These are phyloP conservation scores for Gryganskiella cystojenkinii DNA, from an alignment of 192 early-diverging fungal species.

Conservation along the genomic window DNA sequence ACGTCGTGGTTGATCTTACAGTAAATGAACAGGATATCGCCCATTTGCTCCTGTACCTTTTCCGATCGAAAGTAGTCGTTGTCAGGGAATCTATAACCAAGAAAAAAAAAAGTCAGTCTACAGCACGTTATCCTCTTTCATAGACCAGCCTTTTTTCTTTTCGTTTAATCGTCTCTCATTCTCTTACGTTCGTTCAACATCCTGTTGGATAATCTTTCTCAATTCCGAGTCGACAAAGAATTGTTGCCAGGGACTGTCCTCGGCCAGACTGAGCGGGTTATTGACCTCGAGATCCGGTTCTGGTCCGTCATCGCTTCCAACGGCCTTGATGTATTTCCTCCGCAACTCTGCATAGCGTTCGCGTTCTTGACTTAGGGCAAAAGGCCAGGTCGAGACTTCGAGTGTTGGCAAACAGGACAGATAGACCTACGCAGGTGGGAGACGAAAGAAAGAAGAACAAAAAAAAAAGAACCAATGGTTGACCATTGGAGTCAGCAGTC, in stretches of 20 bases:
- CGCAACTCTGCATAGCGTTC: slow-evolving; percentile 74
- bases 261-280: slow-evolving; percentile 89
- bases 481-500: not conserved
- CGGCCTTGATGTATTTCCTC: slow-evolving; percentile 68
- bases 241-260: slow-evolving; percentile 95
- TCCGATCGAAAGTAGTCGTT: slow-evolving; percentile 78
- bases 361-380: slow-evolving; percentile 70
- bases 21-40: slow-evolving; percentile 91
- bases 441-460: not conserved
- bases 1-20: slow-evolving; percentile 88
- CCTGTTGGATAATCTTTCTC: slow-evolving; percentile 84
- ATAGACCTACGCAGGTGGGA: slow-evolving; percentile 54
- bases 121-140: not conserved
- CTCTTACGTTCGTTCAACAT: slow-evolving; percentile 90
- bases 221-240: slow-evolving; percentile 92
- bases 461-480: too few relatives aligned
- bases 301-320: slow-evolving; percentile 55
- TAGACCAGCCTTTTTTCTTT: not conserved
- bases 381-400: slow-evolving; percentile 67
- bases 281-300: slow-evolving; percentile 74
- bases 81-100: slow-evolving; percentile 82
- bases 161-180: not conserved
- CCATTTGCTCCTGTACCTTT: slow-evolving; percentile 73
- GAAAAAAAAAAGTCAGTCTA: not conserved
- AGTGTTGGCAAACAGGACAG: slow-evolving; percentile 61